Evolutionary conservation across 2,329 filamentous ascomycete species (phyloP).

Genomic region (Aspergillus sp.): DNA sequence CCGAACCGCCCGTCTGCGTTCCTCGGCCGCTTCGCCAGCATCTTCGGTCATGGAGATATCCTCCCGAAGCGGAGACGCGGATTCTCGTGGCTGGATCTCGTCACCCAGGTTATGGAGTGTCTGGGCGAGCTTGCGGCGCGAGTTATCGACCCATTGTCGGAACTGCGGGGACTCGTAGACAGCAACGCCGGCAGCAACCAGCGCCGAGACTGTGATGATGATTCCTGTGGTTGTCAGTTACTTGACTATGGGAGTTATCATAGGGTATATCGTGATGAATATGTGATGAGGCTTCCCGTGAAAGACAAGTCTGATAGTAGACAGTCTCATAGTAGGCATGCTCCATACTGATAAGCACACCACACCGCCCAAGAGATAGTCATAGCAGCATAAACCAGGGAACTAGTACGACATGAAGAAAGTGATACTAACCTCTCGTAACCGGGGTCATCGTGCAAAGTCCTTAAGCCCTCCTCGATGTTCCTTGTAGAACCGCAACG

Average conservation of each 20-base stretch:
- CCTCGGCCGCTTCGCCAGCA: slow-evolving; percentile 34
- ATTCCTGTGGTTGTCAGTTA: slow-evolving; percentile 42
- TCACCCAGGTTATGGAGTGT: slow-evolving; percentile 53
- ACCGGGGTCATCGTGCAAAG: slow-evolving; percentile 38
- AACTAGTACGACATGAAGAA: slow-evolving; percentile 2
- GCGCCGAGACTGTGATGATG: slow-evolving; percentile 53
- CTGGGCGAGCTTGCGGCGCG: slow-evolving; percentile 53
- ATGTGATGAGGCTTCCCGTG: too few species aligned
- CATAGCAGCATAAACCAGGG: not conserved
- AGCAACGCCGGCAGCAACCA: slow-evolving; percentile 55
- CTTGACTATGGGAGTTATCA: not conserved
- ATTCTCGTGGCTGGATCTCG: slow-evolving; percentile 46
- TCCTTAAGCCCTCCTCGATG: not conserved
- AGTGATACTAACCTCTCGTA: slow-evolving; percentile 37
- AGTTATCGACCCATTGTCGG: slow-evolving; percentile 54
- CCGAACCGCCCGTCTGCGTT: slow-evolving; percentile 36
- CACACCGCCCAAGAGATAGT: slow-evolving; percentile 12
- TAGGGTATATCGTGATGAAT: too few species aligned
- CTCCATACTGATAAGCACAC: slow-evolving; percentile 23
- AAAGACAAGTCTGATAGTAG: too few species aligned
- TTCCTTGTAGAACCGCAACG: not conserved
- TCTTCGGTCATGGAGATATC: slow-evolving; percentile 45
- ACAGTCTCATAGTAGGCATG: not conserved
- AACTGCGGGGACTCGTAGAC: slow-evolving; percentile 58
- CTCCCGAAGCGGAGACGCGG: slow-evolving; percentile 19